Conservation (phyloP, 768 basidiomycete genomes). For the Trametes elegans region DNA sequence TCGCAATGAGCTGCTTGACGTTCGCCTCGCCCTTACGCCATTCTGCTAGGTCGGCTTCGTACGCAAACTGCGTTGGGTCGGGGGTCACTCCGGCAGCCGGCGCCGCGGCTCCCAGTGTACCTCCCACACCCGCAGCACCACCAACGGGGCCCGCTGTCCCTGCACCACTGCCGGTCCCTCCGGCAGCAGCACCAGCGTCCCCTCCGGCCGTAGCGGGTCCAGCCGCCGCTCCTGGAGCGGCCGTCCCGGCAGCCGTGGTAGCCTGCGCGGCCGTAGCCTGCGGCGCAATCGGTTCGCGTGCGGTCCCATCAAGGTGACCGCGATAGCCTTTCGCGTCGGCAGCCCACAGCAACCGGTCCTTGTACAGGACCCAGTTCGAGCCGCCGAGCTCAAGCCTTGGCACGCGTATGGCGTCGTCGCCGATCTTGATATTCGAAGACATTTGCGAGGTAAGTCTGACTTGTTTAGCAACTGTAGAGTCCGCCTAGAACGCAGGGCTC, state of each 20-base stretch:
- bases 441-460: neutral
- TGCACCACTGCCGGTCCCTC: too few relatives aligned
- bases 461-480: neutral
- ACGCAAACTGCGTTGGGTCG: conserved; percentile 7
- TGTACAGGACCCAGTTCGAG: conserved; percentile 4
- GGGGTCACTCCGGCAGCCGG: neutral
- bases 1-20: too few relatives aligned
- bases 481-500: conserved; percentile 1
- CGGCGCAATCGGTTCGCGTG: neutral
- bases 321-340: neutral
- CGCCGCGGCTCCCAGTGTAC: neutral
- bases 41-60: conserved; percentile 23
- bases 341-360: conserved; percentile 5
- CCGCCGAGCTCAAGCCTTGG: conserved; percentile 1
- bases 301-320: neutral
- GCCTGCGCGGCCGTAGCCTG: neutral
- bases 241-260: neutral
- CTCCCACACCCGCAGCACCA: neutral
- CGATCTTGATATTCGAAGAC: neutral
- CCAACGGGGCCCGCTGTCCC: neutral
- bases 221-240: too few relatives aligned
- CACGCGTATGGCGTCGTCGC: neutral
- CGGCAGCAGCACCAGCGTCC: too few relatives aligned
- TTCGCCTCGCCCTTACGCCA: conserved; percentile 31
- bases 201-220: too few relatives aligned